Evolutionary conservation across 2,329 filamentous ascomycete genomes (phyloP).

Genomic region (Paracorniculantispora psalliotae): DNA sequence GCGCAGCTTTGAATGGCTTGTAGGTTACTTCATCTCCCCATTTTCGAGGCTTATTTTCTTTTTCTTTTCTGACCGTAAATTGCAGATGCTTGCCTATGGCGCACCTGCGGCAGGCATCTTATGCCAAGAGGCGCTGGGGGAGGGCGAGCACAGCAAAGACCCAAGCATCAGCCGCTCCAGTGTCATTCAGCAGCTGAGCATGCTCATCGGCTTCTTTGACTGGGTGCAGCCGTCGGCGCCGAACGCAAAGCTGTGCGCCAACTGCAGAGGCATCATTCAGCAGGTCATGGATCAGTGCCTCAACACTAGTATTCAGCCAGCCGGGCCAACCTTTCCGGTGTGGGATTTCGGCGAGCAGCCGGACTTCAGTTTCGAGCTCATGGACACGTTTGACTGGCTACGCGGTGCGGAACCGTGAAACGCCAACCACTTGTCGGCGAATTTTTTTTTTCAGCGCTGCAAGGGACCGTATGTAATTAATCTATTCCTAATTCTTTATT

Average conservation of each 20-base stretch:
- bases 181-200: slow-evolving; percentile 47
- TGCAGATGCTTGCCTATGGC: slow-evolving; percentile 42
- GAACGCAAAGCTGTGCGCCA: slow-evolving; percentile 43
- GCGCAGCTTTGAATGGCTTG: slow-evolving; percentile 46
- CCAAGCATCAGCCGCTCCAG: slow-evolving; percentile 38
- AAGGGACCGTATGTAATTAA: too few species aligned
- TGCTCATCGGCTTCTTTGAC: slow-evolving; percentile 46
- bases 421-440: too few species aligned
- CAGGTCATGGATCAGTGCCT: slow-evolving; percentile 46
- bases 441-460: too few species aligned
- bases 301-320: slow-evolving; percentile 29
- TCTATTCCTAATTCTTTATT: too few species aligned
- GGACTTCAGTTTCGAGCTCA: slow-evolving; percentile 37
- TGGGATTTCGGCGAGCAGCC: slow-evolving; percentile 27
- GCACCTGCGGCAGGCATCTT: slow-evolving; percentile 46
- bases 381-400: slow-evolving; percentile 39
- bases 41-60: neutral
- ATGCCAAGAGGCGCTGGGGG: slow-evolving; percentile 44
- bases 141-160: slow-evolving; percentile 29
- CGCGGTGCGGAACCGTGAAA: neutral
- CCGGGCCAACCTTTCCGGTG: slow-evolving; percentile 24
- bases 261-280: slow-evolving; percentile 44
- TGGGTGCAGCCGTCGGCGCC: slow-evolving; percentile 45
- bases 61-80: slow-evolving; percentile 17
- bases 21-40: slow-evolving; percentile 21